Evolutionary conservation across 305 asterid genomes (phyloP).

Genomic region (Caryopteris hybrid): DNA sequence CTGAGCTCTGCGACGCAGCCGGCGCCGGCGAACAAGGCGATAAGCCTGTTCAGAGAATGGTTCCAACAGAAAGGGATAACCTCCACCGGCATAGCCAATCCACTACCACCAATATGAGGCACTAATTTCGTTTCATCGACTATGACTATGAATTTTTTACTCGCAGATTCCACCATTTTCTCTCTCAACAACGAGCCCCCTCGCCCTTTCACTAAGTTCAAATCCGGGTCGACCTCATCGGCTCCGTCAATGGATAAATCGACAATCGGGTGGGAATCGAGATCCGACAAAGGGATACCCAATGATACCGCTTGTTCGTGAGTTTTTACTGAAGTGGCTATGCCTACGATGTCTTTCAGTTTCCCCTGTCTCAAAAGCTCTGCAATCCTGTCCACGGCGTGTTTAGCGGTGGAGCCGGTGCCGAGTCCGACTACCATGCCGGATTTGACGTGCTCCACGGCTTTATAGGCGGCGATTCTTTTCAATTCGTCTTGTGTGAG

Average conservation of each 20-base stretch:
- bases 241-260: slow-evolving; percentile 89
- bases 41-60: slow-evolving; percentile 59
- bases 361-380: slow-evolving; percentile 53
- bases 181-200: slow-evolving; percentile 89
- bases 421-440: slow-evolving; percentile 93
- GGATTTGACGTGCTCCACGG: slow-evolving; percentile 83
- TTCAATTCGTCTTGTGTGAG: slow-evolving; percentile 76
- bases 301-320: slow-evolving; percentile 59
- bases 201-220: slow-evolving; percentile 87
- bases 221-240: slow-evolving; percentile 74
- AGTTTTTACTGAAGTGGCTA: slow-evolving; percentile 69
- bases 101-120: slow-evolving; percentile 63
- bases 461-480: slow-evolving; percentile 76
- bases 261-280: slow-evolving; percentile 58
- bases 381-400: slow-evolving; percentile 75
- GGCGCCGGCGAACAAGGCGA: slow-evolving; percentile 52
- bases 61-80: slow-evolving; percentile 81
- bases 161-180: slow-evolving; percentile 74
- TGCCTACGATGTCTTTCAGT: slow-evolving; percentile 60
- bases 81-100: slow-evolving; percentile 88
- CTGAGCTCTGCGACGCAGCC: slow-evolving; percentile 77
- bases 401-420: slow-evolving; percentile 93
- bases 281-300: slow-evolving; percentile 78
- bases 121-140: slow-evolving; percentile 84
- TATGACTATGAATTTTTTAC: slow-evolving; percentile 59